Percentiles rank a stretch among this genome's conserved stretches.
Evolutionary conservation across 1,284 basidiomycete species (phyloP).

Genomic region (Apiotrichum mycotoxinovorans): DNA sequence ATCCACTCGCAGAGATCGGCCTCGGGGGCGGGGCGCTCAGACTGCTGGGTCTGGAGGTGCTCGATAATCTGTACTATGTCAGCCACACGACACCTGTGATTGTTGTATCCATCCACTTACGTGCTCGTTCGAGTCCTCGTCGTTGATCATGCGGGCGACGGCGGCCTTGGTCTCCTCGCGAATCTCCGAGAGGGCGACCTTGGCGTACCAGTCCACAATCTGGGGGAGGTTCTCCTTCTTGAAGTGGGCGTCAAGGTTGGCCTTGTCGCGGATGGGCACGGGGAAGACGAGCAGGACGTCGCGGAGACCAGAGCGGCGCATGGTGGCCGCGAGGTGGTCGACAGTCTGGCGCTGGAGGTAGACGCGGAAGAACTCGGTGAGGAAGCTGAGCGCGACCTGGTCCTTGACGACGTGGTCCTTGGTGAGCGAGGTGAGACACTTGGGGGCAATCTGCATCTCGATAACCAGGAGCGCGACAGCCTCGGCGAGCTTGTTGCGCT

Average conservation of each 20-base stretch:
- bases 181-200: constrained; percentile 71
- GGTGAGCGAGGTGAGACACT: constrained; percentile 73
- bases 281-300: constrained; percentile 87
- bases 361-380: constrained; percentile 70
- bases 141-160: constrained; percentile 59
- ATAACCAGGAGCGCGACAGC: constrained; percentile 77
- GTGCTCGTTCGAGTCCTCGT: constrained; percentile 60
- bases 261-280: constrained; percentile 67
- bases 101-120: constrained; percentile 50
- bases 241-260: constrained; percentile 78
- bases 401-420: constrained; percentile 96
- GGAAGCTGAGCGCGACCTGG: constrained; percentile 69
- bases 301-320: constrained; percentile 79
- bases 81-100: neutral
- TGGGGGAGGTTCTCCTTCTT: constrained; percentile 69
- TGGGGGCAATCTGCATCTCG: constrained; percentile 71
- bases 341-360: constrained; percentile 69
- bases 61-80: constrained; percentile 61
- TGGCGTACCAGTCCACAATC: constrained; percentile 86
- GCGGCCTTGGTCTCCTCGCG: constrained; percentile 65
- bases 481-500: constrained; percentile 77
- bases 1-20: constrained; percentile 80
- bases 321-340: constrained; percentile 72
- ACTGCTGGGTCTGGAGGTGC: constrained; percentile 62
- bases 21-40: constrained; percentile 61